Evolutionary conservation across 768 basidiomycete species (phyloP).

Genomic region (Xerocomellus amylosporus): DNA sequence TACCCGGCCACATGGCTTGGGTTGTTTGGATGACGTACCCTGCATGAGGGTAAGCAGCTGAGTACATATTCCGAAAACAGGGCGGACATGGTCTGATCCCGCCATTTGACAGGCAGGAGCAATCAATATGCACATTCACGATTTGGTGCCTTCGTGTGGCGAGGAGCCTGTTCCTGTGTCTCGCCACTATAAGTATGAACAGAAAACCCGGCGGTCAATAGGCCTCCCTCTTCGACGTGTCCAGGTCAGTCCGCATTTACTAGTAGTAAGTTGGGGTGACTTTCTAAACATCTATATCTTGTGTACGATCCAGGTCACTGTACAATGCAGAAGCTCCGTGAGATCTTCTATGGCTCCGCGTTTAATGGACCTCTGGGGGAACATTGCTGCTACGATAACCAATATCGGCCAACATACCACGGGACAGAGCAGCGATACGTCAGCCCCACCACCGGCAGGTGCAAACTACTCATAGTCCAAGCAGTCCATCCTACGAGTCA

Average conservation of each 20-base stretch:
- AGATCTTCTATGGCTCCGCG: not conserved
- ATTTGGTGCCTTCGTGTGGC: too few relatives aligned
- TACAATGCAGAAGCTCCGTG: not conserved
- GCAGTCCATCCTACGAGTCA: conserved; percentile 13
- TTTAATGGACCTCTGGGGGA: not conserved
- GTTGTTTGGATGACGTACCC: too few relatives aligned
- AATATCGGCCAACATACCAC: conserved; percentile 16
- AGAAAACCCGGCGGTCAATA: too few relatives aligned
- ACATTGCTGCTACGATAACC: conserved; percentile 14
- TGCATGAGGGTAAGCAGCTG: too few relatives aligned
- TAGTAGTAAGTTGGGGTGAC: not conserved
- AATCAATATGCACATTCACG: too few relatives aligned
- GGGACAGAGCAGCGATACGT: conserved; percentile 20
- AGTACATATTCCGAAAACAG: too few relatives aligned
- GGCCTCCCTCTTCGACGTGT: not conserved
- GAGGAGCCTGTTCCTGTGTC: too few relatives aligned
- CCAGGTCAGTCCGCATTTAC: conserved; percentile 6
- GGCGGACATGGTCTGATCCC: too few relatives aligned
- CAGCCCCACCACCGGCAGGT: conserved; percentile 23
- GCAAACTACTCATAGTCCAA: conserved; percentile 26
- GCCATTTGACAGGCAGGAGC: too few relatives aligned
- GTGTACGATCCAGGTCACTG: not conserved
- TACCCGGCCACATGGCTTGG: too few relatives aligned
- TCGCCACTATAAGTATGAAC: conserved; percentile 1
- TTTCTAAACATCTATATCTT: not conserved